Conservation (phyloP, 441 rosid genomes). For the Adansonia gregorii region DNA sequence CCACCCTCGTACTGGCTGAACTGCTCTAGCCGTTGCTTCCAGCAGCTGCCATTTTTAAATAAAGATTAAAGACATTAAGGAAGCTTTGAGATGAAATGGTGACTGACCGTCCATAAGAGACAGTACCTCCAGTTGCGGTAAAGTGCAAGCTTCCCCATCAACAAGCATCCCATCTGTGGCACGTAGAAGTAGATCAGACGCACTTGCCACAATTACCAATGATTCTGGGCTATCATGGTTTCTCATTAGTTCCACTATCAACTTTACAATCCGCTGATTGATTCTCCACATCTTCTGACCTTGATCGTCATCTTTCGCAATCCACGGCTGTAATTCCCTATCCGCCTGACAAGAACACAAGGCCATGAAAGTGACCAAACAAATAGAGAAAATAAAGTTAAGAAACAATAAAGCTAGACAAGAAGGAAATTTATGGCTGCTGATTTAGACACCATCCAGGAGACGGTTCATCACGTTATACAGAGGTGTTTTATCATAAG, state of each 20-base stretch:
- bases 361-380: constrained; percentile 39
- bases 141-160: constrained; percentile 98
- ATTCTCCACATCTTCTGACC: constrained; percentile 96
- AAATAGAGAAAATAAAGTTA: constrained; percentile 23
- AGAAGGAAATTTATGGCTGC: constrained; percentile 16
- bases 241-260: constrained; percentile 93
- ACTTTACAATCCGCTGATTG: constrained; percentile 90
- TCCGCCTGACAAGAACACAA: constrained; percentile 75
- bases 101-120: neutral
- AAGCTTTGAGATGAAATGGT: neutral
- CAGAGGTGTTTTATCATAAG: neutral
- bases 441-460: constrained; percentile 17
- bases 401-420: neutral
- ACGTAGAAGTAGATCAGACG: constrained; percentile 93
- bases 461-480: constrained; percentile 14
- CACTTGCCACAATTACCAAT: constrained; percentile 86
- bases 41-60: constrained; percentile 60
- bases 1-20: constrained; percentile 79
- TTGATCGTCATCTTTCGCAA: constrained; percentile 91
- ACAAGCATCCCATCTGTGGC: constrained; percentile 99
- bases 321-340: constrained; percentile 98
- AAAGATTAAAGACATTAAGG: neutral
- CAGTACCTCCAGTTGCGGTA: constrained; percentile 95
- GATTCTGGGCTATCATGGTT: constrained; percentile 90
- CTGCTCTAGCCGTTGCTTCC: constrained; percentile 98